A percentile compares a stretch with the other conserved stretches of the same genome.
phyloP scores from a whole-genome alignment of 2,329 filamentous ascomycete species.

The Thielaviopsis cerberus region DNA sequence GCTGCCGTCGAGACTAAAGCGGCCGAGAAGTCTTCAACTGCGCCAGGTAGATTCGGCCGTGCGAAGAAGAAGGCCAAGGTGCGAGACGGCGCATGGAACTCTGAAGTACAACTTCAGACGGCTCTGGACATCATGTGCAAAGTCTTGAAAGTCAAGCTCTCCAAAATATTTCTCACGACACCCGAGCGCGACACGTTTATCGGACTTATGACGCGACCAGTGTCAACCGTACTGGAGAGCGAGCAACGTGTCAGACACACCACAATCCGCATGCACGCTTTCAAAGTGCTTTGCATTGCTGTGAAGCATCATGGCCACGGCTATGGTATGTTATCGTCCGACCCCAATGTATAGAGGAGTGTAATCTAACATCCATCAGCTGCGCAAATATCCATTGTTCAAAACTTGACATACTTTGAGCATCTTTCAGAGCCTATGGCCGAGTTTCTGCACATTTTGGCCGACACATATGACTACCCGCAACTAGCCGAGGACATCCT shows the following conservation, averaged over 20 bases:
- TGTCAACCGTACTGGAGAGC: slow-evolving; percentile 86
- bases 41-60: slow-evolving; percentile 51
- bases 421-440: slow-evolving; percentile 98
- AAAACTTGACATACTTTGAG: slow-evolving; percentile 95
- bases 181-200: slow-evolving; percentile 94
- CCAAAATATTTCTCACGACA: slow-evolving; percentile 86
- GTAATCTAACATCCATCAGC: slow-evolving; percentile 29
- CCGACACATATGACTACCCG: slow-evolving; percentile 93
- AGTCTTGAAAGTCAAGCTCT: slow-evolving; percentile 77
- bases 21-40: slow-evolving; percentile 61
- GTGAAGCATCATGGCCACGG: slow-evolving; percentile 96
- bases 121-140: slow-evolving; percentile 92
- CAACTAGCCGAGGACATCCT: slow-evolving; percentile 87
- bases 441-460: slow-evolving; percentile 86
- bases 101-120: slow-evolving; percentile 66
- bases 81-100: slow-evolving; percentile 75
- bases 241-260: slow-evolving; percentile 82
- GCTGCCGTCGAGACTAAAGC: slow-evolving; percentile 87
- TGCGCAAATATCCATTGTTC: slow-evolving; percentile 92
- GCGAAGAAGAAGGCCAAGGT: slow-evolving; percentile 52
- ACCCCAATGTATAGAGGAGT: background rate
- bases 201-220: slow-evolving; percentile 72
- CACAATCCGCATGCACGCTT: slow-evolving; percentile 84
- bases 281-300: slow-evolving; percentile 89
- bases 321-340: slow-evolving; percentile 51